A percentile compares a stretch with the other conserved stretches of the same genome.
Conservation (phyloP, 192 early-diverging fungal genomes). For the Pilaira anomala region DNA sequence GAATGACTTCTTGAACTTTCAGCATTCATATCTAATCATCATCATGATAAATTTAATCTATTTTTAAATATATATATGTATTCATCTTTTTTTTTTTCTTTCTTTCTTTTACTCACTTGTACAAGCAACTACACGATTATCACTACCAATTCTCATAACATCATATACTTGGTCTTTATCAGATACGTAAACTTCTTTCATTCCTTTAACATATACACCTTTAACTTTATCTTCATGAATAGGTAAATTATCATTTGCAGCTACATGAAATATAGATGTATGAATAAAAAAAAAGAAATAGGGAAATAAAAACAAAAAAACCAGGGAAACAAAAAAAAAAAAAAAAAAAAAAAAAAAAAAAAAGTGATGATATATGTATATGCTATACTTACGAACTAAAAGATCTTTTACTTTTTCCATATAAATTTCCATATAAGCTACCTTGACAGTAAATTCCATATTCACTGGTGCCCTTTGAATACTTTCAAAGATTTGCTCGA, state of each 20-base stretch:
- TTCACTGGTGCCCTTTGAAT: slow-evolving; percentile 88
- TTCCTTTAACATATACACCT: slow-evolving; percentile 98
- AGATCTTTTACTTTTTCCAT: slow-evolving; percentile 99
- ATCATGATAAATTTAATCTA: not conserved
- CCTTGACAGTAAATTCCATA: slow-evolving; percentile 97
- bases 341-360: not conserved
- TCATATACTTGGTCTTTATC: slow-evolving; percentile 94
- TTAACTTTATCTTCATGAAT: slow-evolving; percentile 95
- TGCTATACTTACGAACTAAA: slow-evolving; percentile 73
- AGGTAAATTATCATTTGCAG: slow-evolving; percentile 83
- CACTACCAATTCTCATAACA: slow-evolving; percentile 90
- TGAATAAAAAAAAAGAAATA: not conserved
- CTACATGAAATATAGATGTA: slow-evolving; percentile 35
- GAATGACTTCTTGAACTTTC: slow-evolving; percentile 97
- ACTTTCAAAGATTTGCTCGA: slow-evolving; percentile 91
- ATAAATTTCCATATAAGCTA: slow-evolving; percentile 99
- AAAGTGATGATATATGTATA: not conserved
- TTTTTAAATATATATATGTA: not conserved
- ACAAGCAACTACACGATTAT: slow-evolving; percentile 83
- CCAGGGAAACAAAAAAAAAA: not conserved
- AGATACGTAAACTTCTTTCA: slow-evolving; percentile 95
- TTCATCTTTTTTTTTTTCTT: too few relatives aligned
- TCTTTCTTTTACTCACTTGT: slow-evolving; percentile 89
- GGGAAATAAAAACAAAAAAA: not conserved
- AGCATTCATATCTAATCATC: slow-evolving; percentile 88